These are phyloP conservation scores for Colletotrichum zoysiae DNA, from an alignment of 2,329 filamentous ascomycete genomes.

Conservation along the genomic window DNA sequence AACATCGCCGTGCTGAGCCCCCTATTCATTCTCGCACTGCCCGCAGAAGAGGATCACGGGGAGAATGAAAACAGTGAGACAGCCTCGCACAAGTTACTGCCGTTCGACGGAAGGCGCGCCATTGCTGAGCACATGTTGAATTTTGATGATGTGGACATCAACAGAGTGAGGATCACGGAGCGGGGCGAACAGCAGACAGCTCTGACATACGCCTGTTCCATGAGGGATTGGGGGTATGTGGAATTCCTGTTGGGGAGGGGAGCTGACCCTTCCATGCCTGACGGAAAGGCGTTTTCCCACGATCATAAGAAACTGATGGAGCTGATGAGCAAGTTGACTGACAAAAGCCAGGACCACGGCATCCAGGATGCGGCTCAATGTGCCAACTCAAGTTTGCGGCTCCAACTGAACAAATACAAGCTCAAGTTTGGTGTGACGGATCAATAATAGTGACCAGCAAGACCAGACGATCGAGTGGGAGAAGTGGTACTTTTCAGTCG, in stretches of 20 bases:
- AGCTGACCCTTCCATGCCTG: constrained; percentile 7
- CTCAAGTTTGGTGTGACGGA: background rate
- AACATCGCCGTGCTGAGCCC: background rate
- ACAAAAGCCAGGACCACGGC: background rate
- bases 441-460: background rate
- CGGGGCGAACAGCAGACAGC: constrained; percentile 1
- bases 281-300: background rate
- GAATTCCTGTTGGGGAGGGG: constrained; percentile 15
- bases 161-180: background rate
- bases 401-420: background rate
- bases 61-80: background rate
- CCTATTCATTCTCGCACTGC: background rate
- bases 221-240: constrained; percentile 3
- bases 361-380: background rate
- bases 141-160: background rate
- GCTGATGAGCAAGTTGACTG: background rate
- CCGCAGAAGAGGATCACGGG: background rate
- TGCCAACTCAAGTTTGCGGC: background rate
- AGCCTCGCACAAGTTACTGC: background rate
- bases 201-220: constrained; percentile 10
- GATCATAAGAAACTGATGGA: background rate
- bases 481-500: background rate
- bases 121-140: constrained; percentile 11
- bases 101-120: background rate
- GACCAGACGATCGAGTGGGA: fast-evolving